phyloP scores from a whole-genome alignment of 306 rosid species.

The Glycine latifolia region DNA sequence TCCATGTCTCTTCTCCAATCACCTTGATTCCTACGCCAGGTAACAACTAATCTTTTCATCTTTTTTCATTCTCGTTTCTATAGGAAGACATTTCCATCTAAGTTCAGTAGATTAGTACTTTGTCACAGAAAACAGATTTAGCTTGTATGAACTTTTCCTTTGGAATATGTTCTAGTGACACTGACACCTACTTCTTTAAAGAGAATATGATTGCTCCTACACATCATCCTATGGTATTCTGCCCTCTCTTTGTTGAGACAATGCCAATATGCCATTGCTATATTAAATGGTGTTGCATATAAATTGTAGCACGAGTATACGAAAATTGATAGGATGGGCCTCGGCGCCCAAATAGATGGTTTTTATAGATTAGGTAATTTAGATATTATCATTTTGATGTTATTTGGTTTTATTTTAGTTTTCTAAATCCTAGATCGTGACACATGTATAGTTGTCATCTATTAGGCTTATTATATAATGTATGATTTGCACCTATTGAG shows the following conservation, averaged over 20 bases:
- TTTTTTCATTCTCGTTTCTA: not conserved
- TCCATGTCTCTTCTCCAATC: slow-evolving; percentile 76
- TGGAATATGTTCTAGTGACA: not conserved
- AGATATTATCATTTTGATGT: too few species aligned
- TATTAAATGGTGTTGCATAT: not conserved
- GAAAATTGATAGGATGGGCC: too few species aligned
- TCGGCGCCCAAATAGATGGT: too few species aligned
- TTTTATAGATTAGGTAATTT: too few species aligned
- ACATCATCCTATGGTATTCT: not conserved
- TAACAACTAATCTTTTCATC: slow-evolving; percentile 22
- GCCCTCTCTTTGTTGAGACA: not conserved
- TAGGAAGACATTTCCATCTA: not conserved
- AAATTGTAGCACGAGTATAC: not conserved
- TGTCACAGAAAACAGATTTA: not conserved
- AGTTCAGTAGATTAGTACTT: not conserved
- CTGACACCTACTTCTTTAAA: not conserved
- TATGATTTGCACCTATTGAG: too few species aligned
- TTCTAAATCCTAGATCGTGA: too few species aligned
- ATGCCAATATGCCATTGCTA: not conserved
- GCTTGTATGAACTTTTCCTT: not conserved
- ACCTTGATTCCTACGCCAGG: slow-evolving; percentile 82
- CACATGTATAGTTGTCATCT: too few species aligned
- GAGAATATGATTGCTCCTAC: not conserved
- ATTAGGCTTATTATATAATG: too few species aligned
- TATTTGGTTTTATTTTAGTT: too few species aligned